Conservation (phyloP, 805 yeast genomes). For the Suhomyces pyralidae region DNA sequence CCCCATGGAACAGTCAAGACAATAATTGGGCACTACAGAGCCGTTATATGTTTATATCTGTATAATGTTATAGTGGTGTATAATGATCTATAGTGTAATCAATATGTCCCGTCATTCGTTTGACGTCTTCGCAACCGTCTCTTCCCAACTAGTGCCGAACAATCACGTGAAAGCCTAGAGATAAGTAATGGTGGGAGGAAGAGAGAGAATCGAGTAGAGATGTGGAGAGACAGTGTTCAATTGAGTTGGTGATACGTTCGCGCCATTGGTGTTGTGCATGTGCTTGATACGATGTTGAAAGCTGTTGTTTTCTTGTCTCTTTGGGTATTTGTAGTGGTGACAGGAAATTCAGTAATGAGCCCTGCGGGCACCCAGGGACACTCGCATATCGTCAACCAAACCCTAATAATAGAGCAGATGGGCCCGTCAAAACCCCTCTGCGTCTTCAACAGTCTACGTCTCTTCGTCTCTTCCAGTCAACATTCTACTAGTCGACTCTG, state of each 20-base stretch:
- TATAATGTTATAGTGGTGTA: background rate
- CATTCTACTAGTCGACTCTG: too few species aligned
- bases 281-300: too few species aligned
- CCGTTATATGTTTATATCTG: background rate
- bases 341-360: background rate
- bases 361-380: background rate
- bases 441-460: too few species aligned
- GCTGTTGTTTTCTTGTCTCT: background rate
- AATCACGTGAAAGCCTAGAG: background rate
- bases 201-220: too few species aligned
- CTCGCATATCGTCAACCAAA: background rate
- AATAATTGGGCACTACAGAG: background rate
- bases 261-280: too few species aligned
- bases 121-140: background rate
- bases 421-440: too few species aligned
- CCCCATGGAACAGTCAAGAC: too few species aligned
- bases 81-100: background rate
- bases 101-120: background rate
- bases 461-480: too few species aligned
- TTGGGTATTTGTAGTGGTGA: background rate
- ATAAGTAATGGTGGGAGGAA: background rate
- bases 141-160: background rate
- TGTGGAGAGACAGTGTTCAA: background rate
- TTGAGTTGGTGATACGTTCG: too few species aligned
- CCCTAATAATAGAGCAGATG: too few species aligned